Evolutionary conservation across 108 stramenopile genomes (phyloP).

Genomic region (Cylindrotheca fusiformis): DNA sequence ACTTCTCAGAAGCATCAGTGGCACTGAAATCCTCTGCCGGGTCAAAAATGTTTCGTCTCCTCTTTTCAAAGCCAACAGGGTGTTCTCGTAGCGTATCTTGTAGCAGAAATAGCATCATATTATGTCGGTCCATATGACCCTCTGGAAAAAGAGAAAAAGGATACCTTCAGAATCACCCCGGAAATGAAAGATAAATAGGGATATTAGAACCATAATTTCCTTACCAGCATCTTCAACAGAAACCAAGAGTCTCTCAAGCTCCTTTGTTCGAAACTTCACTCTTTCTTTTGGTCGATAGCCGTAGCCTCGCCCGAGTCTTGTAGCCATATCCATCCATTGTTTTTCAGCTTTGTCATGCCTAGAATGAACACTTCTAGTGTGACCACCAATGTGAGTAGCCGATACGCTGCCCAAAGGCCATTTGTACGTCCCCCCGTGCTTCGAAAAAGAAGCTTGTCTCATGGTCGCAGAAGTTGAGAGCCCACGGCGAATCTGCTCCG

Average conservation of each 20-base stretch:
- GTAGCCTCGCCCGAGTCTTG: slow-evolving; percentile 33
- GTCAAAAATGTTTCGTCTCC: slow-evolving; percentile 72
- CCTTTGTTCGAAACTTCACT: slow-evolving; percentile 58
- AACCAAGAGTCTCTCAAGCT: slow-evolving; percentile 69
- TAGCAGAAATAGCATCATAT: slow-evolving; percentile 81
- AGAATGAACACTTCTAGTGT: slow-evolving; percentile 71
- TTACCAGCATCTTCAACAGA: slow-evolving; percentile 79
- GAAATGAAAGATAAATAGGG: slow-evolving; percentile 1
- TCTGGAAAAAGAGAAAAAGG: slow-evolving; percentile 29
- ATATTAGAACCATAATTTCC: slow-evolving; percentile 2
- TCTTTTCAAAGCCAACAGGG: slow-evolving; percentile 75
- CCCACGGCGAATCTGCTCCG: slow-evolving; percentile 70
- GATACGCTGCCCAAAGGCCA: slow-evolving; percentile 80
- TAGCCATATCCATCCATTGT: slow-evolving; percentile 75
- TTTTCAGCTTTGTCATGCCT: slow-evolving; percentile 86
- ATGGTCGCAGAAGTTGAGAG: slow-evolving; percentile 71
- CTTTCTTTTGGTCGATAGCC: slow-evolving; percentile 54
- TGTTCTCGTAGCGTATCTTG: slow-evolving; percentile 54
- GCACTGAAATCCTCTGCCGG: slow-evolving; percentile 80
- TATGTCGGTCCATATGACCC: slow-evolving; percentile 77
- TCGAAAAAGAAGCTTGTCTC: slow-evolving; percentile 74
- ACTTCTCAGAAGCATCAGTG: neutral
- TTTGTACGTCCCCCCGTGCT: slow-evolving; percentile 78
- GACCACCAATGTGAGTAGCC: slow-evolving; percentile 64
- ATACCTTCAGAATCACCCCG: neutral